Evolutionary conservation across 805 yeast genomes (phyloP).

Genomic region (Metschnikowia peoriensis): DNA sequence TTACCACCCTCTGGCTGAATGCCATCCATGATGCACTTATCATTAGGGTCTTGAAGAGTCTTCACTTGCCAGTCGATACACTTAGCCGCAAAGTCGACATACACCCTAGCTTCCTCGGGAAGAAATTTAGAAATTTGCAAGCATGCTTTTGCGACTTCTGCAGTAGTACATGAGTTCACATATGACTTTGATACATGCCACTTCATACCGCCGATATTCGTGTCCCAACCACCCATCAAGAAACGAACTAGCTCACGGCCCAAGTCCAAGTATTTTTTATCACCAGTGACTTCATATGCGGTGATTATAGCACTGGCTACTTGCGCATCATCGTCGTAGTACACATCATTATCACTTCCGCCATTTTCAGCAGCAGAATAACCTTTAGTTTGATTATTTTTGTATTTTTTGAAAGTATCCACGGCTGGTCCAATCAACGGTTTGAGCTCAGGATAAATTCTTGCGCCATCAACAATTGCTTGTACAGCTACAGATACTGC

Average conservation of each 20-base stretch:
- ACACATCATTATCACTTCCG: conserved; percentile 60
- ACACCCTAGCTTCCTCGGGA: conserved; percentile 45
- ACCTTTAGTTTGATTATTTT: conserved; percentile 50
- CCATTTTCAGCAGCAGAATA: conserved; percentile 64
- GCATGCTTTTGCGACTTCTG: conserved; percentile 64
- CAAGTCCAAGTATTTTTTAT: conserved; percentile 49
- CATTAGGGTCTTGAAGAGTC: conserved; percentile 50
- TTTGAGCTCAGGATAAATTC: conserved; percentile 47
- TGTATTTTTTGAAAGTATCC: conserved; percentile 48
- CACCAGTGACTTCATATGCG: conserved; percentile 66
- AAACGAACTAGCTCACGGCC: conserved; percentile 60
- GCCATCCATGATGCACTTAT: conserved; percentile 62
- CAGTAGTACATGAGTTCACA: conserved; percentile 64
- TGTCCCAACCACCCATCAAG: conserved; percentile 63
- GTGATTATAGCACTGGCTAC: conserved; percentile 62
- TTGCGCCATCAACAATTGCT: conserved; percentile 65
- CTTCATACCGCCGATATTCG: conserved; percentile 57
- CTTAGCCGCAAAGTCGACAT: conserved; percentile 56
- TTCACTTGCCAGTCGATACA: conserved; percentile 59
- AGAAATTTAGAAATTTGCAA: conserved; percentile 54
- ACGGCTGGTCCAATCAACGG: conserved; percentile 56
- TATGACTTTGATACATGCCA: conserved; percentile 66
- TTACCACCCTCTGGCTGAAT: conserved; percentile 44
- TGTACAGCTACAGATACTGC: conserved; percentile 64
- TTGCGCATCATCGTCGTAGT: conserved; percentile 76